Percentiles rank a stretch among this genome's conserved stretches.
Evolutionary conservation across 805 yeast species (phyloP).

Genomic region (Teunomyces kruisii): DNA sequence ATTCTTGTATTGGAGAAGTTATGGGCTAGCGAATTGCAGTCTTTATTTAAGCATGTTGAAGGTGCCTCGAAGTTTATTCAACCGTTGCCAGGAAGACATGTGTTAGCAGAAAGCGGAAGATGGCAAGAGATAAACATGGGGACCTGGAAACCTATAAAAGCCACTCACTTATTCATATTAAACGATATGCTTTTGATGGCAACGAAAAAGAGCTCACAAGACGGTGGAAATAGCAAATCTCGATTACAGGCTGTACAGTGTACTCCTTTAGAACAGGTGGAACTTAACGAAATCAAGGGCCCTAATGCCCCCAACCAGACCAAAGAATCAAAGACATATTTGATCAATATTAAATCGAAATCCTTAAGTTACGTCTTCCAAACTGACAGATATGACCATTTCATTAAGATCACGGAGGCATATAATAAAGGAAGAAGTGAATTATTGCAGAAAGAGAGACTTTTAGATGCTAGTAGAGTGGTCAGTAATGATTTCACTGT

Average conservation of each 20-base stretch:
- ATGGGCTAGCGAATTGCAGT: slow-evolving; percentile 75
- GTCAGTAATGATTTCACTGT: slow-evolving; percentile 13
- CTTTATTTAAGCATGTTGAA: slow-evolving; percentile 77
- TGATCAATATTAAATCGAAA: slow-evolving; percentile 48
- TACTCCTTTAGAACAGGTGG: slow-evolving; percentile 70
- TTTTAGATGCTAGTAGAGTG: slow-evolving; percentile 15
- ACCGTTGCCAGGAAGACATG: slow-evolving; percentile 75
- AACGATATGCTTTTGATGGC: slow-evolving; percentile 80
- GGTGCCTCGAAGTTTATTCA: slow-evolving; percentile 85
- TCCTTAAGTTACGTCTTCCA: slow-evolving; percentile 55
- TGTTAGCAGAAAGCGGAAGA: slow-evolving; percentile 72
- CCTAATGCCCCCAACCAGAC: slow-evolving; percentile 15
- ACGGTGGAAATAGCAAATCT: slow-evolving; percentile 27
- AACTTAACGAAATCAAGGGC: slow-evolving; percentile 39
- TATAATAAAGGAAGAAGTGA: slow-evolving; percentile 64
- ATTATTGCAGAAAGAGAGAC: slow-evolving; percentile 29
- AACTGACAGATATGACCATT: slow-evolving; percentile 61
- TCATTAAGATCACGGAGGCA: slow-evolving; percentile 51
- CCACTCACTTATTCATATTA: slow-evolving; percentile 71
- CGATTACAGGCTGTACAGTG: slow-evolving; percentile 70
- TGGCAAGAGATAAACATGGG: slow-evolving; percentile 88
- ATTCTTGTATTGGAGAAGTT: slow-evolving; percentile 71
- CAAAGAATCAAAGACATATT: slow-evolving; percentile 29
- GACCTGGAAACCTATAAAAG: slow-evolving; percentile 76
- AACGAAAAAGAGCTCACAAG: slow-evolving; percentile 45